Evolutionary conservation across 139 green algal species (phyloP), one percentile per base, ranked within the genome.

Genomic region (Haematococcus lacustris): DNA sequence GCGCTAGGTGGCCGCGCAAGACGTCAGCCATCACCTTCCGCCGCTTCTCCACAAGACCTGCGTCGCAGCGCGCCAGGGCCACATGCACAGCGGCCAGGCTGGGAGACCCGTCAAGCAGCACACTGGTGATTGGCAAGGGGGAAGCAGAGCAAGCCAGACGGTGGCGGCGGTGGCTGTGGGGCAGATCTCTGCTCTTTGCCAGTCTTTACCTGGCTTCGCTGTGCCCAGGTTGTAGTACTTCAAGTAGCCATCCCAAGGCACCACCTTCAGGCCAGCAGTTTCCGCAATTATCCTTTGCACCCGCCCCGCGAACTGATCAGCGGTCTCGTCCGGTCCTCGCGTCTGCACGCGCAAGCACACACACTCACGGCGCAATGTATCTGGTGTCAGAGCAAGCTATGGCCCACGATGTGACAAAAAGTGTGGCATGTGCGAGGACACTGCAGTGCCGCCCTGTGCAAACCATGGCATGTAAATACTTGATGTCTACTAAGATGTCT

Each of bases 221-320:
- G 88, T 80, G 0, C 83, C 92, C 34, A 97, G 87, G 64, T 96
- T 96, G 82, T 97, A 98, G 73, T 98, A 98, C 78, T 98, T 98
- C 37, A 98, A 90, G 81, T 98, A 98, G 35, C 94, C 94, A 76
- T 98, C 94, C 93, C 92, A 97, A 26, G 89, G 88, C 28, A 93
- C 89, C 26, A 91, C 72, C 40, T 80, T 76, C 59, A 94, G 51
- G 6, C 67, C 67, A 65, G 67, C 67, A 71, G 79, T 83, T 13
- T 86, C 60, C 0, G 92, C 92, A 62, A 97, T 97, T 78, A 96
- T 85, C 26, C 69, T 69, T 80, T 96, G 89, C 70, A 97, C 89
- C 2, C 93, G 83, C 38, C 88, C 81, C 2, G 94, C 90, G 83
- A 98, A 98, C 60, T 93, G 84, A 65, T 91, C 80, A 6, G 85